Evolutionary conservation across 352 stramenopile genomes (phyloP).

Genomic region (Globisporangium polare): DNA sequence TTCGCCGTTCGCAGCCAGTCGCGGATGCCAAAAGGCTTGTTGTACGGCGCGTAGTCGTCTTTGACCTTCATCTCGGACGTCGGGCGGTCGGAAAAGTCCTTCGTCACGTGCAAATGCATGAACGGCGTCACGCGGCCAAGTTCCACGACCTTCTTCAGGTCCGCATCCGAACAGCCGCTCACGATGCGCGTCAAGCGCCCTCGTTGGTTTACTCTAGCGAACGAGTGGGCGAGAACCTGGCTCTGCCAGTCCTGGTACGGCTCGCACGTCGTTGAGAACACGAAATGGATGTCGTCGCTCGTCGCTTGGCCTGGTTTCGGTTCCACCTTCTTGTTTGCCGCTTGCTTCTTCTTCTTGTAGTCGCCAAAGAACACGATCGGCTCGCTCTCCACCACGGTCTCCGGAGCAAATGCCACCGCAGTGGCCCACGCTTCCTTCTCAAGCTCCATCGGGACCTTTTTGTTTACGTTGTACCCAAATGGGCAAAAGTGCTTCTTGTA

Average conservation of each 20-base stretch:
- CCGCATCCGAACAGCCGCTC: slow-evolving; percentile 47
- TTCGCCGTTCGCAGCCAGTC: slow-evolving; percentile 71
- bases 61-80: slow-evolving; percentile 7
- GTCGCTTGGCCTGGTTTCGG: slow-evolving; percentile 25
- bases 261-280: slow-evolving; percentile 67
- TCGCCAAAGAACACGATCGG: slow-evolving; percentile 40
- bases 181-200: slow-evolving; percentile 69
- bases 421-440: slow-evolving; percentile 35
- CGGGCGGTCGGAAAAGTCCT: slow-evolving; percentile 41
- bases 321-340: background rate
- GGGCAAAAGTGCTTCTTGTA: slow-evolving; percentile 55
- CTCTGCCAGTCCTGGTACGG: slow-evolving; percentile 69
- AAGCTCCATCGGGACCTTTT: slow-evolving; percentile 58
- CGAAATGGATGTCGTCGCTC: slow-evolving; percentile 73
- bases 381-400: slow-evolving; percentile 24
- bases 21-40: slow-evolving; percentile 68
- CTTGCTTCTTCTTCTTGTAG: slow-evolving; percentile 41
- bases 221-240: slow-evolving; percentile 62
- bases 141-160: slow-evolving; percentile 35
- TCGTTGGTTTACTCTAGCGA: slow-evolving; percentile 49
- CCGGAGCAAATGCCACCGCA: slow-evolving; percentile 38
- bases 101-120: slow-evolving; percentile 54
- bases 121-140: slow-evolving; percentile 29
- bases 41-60: slow-evolving; percentile 55
- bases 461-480: slow-evolving; percentile 68